Percentiles rank a stretch among this genome's conserved stretches.
Evolutionary conservation across 169 alveolate species (phyloP).

Genomic region (Condylostoma magnum): DNA sequence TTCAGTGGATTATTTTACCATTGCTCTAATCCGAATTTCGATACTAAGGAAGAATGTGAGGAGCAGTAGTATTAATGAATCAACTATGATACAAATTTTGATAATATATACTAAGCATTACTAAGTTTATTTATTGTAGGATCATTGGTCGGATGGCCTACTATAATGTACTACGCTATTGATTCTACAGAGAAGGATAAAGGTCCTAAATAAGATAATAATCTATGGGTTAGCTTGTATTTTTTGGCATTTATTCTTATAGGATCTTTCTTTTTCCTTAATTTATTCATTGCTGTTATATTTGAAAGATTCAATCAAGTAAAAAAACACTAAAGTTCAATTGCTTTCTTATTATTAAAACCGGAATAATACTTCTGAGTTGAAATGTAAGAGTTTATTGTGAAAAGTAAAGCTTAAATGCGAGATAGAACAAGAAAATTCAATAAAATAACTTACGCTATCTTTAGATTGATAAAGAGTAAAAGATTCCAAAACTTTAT

Average conservation of each 20-base stretch:
- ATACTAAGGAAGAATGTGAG: conserved; percentile 30
- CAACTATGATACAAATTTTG: conserved; percentile 61
- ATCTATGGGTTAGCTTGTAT: conserved; percentile 47
- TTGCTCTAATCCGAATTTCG: conserved; percentile 42
- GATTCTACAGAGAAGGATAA: conserved; percentile 39
- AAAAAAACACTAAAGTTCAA: conserved; percentile 61
- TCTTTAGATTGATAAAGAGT: conserved; percentile 30
- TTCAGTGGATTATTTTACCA: conserved; percentile 63
- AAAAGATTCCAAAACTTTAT: conserved; percentile 63
- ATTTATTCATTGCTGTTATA: conserved; percentile 81
- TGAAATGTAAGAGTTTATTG: conserved; percentile 67
- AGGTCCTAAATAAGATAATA: conserved; percentile 54
- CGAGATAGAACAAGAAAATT: conserved; percentile 15
- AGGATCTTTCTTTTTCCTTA: conserved; percentile 67
- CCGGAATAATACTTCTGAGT: conserved; percentile 59
- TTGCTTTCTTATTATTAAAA: conserved; percentile 32
- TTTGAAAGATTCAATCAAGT: conserved; percentile 78
- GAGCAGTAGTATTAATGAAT: conserved; percentile 46
- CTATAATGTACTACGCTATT: conserved; percentile 57
- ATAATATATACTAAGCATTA: conserved; percentile 62
- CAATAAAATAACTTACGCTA: background rate
- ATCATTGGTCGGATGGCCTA: conserved; percentile 81
- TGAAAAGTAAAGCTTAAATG: conserved; percentile 56
- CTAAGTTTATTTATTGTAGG: conserved; percentile 64
- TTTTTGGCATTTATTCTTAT: conserved; percentile 66